Percentiles rank a stretch among this genome's conserved stretches.
These are phyloP conservation scores for Mrakia blollopis DNA, from an alignment of 768 basidiomycete genomes.

Conservation along the genomic window DNA sequence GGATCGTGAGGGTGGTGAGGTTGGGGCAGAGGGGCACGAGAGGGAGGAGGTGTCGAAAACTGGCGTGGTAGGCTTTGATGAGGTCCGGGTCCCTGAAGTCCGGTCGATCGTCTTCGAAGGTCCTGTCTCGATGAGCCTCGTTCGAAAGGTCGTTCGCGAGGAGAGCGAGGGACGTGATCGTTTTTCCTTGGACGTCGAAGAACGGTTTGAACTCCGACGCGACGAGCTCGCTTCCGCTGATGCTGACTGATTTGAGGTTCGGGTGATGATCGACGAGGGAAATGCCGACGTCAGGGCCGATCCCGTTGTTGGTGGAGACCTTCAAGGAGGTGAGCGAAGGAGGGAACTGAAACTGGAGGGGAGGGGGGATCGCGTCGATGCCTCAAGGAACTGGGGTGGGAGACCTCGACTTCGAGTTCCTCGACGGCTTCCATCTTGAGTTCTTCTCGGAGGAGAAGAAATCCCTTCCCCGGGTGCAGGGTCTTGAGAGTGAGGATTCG, in stretches of 20 bases:
- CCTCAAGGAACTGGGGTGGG: neutral
- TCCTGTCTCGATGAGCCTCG: neutral
- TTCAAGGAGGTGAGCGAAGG: neutral
- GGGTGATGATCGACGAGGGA: neutral
- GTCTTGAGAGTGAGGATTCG: neutral
- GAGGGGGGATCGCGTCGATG: neutral
- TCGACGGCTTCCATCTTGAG: neutral
- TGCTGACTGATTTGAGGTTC: neutral
- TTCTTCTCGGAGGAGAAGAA: neutral
- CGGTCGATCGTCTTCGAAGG: neutral
- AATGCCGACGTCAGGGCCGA: neutral
- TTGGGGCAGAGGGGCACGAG: neutral
- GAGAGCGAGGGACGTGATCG: neutral
- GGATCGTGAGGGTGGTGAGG: neutral
- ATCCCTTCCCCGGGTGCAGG: neutral
- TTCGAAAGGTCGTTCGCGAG: neutral
- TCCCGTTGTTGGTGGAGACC: neutral
- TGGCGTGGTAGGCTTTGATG: neutral
- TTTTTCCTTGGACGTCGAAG: neutral
- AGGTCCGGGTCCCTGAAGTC: neutral
- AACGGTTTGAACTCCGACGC: neutral
- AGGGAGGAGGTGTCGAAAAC: neutral
- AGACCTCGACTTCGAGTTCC: neutral
- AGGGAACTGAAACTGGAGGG: neutral
- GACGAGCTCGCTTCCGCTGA: neutral